Conservation (phyloP, 2,329 filamentous ascomycete species). For the Westerdykella sp. region DNA sequence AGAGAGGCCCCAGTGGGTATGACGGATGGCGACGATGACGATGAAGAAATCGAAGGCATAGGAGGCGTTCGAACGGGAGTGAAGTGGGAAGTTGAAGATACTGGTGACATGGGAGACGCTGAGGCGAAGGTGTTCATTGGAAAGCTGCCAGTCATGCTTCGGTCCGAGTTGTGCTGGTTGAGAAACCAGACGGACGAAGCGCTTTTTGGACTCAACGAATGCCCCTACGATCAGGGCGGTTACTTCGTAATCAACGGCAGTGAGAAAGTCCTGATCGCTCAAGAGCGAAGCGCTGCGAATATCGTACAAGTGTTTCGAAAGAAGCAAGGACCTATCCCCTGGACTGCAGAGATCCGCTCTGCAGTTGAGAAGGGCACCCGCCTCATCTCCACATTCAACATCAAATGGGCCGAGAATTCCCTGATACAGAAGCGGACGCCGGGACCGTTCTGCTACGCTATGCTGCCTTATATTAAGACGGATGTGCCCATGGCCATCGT, state of each 20-base stretch:
- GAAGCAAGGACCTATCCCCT: constrained; percentile 87
- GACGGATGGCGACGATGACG: constrained; percentile 61
- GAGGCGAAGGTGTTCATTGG: constrained; percentile 80
- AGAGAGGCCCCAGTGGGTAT: constrained; percentile 65
- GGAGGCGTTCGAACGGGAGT: constrained; percentile 31
- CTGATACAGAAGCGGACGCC: constrained; percentile 72
- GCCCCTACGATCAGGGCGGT: constrained; percentile 94
- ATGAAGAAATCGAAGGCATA: constrained; percentile 38
- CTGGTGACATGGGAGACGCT: constrained; percentile 27
- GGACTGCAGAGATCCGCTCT: constrained; percentile 92
- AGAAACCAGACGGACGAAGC: constrained; percentile 77
- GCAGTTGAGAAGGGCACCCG: constrained; percentile 94
- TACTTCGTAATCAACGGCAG: constrained; percentile 99
- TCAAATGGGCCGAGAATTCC: constrained; percentile 85
- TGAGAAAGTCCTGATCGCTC: constrained; percentile 96
- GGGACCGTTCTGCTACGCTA: constrained; percentile 82
- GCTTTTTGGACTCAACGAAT: constrained; percentile 89
- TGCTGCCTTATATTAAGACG: constrained; percentile 86
- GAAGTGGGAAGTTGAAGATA: constrained; percentile 46
- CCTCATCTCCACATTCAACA: constrained; percentile 83
- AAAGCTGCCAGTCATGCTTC: constrained; percentile 95
- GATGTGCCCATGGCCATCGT: constrained; percentile 93
- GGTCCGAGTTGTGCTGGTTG: constrained; percentile 90
- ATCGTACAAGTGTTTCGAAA: constrained; percentile 99
- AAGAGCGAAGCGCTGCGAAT: constrained; percentile 95